Percentiles rank a stretch among this genome's conserved stretches.
Conservation (phyloP, 768 basidiomycete genomes). For the Leccinum disarticulatum region DNA sequence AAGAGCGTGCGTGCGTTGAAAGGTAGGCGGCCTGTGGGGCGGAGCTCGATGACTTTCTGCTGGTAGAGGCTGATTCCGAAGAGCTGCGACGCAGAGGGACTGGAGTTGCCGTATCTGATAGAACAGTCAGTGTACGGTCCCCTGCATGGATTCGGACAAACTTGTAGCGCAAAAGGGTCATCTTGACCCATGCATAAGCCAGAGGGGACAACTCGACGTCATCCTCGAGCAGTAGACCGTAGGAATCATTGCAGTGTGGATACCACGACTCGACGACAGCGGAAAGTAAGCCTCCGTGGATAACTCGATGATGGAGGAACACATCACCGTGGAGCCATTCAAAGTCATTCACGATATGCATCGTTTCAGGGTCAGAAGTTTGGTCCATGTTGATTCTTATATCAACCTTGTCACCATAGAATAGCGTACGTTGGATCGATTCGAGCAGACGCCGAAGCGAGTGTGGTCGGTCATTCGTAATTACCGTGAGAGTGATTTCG, state of each 20-base stretch:
- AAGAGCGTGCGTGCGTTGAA: conserved; percentile 71
- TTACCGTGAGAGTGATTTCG: conserved; percentile 65
- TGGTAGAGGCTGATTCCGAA: conserved; percentile 88
- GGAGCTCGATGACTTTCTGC: conserved; percentile 78
- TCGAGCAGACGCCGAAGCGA: conserved; percentile 67
- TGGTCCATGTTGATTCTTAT: conserved; percentile 77
- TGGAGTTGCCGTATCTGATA: conserved; percentile 52
- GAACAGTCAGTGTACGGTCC: conserved; percentile 1
- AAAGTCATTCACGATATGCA: conserved; percentile 47
- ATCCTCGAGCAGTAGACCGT: conserved; percentile 81
- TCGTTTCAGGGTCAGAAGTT: conserved; percentile 62
- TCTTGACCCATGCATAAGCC: conserved; percentile 85
- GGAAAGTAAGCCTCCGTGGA: conserved; percentile 77
- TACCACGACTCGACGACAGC: conserved; percentile 93
- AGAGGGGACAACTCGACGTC: conserved; percentile 83
- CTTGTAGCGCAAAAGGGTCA: conserved; percentile 77
- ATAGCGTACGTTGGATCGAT: conserved; percentile 58
- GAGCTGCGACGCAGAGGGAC: conserved; percentile 45
- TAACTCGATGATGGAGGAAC: conserved; percentile 66
- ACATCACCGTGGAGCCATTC: conserved; percentile 61
- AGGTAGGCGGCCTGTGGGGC: conserved; percentile 58
- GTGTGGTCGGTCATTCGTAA: conserved; percentile 72
- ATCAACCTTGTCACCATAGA: conserved; percentile 66
- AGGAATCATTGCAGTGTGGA: conserved; percentile 67
- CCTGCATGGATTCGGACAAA: conserved; percentile 25